Evolutionary conservation across 208 protist genomes (phyloP), one percentile per base, ranked within the genome.

Genomic region (Trypanosoma theileri): DNA sequence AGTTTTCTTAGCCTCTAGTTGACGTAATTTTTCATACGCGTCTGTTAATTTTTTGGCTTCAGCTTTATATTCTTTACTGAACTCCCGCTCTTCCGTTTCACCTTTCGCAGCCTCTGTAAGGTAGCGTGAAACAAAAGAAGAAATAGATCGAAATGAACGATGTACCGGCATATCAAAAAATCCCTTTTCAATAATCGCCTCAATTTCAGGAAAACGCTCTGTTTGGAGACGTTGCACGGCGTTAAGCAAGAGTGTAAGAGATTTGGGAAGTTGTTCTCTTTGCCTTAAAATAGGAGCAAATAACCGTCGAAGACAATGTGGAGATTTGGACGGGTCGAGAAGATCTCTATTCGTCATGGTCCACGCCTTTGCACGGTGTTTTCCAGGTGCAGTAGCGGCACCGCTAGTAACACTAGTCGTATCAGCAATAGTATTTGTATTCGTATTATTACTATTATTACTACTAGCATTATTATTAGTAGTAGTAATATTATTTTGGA

Each of bases 111-210:
- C 56, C 51, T 64, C 24, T 48, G 59, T 24, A 4, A 82, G 55
- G 55, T 84, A 81, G 11, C 69, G 68, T 41, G 59, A 64, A 24
- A 92, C 63, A 14, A 75, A 84, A 8, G 59, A 65, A 21, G 79
- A 69, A 35, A 86, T 88, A 17, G 53, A 75, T 16, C 73, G 56
- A 66, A 94, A 84, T 14, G 82, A 79, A 7, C 79, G 53, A 69
- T 91, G 77, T 40, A 94, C 61, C 1, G 85, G 85, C 14, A 92
- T 66, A 45, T 77, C 67, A 69, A 90, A 90, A n/a, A 72, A 63
- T 24, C 59, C 65, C 9, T 50, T 56, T 58, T 75, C 70, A 19
- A 92, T 68, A 8, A 72, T 24, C 24, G 24, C 48, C 72, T 94
- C 89, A 46, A 92, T 63, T 19, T 51, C 51, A 1, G 82, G 79